These are phyloP conservation scores for Thelonectria blattea DNA, from an alignment of 2,329 filamentous ascomycete genomes.

Conservation along the genomic window DNA sequence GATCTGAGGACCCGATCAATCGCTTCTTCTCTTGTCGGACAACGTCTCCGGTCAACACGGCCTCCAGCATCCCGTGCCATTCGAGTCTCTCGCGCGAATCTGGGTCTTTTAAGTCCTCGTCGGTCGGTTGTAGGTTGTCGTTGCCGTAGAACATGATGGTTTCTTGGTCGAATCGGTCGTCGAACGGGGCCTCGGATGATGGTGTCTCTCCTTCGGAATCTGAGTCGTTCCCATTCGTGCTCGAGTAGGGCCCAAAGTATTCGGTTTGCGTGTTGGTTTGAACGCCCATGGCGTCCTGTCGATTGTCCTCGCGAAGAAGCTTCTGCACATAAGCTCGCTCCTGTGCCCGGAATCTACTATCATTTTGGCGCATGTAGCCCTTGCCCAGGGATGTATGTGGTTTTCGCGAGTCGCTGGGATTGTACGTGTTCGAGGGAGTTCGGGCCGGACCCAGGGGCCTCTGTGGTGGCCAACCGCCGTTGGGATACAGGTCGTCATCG, in stretches of 20 bases:
- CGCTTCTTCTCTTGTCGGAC: constrained; percentile 98
- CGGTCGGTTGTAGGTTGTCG: constrained; percentile 84
- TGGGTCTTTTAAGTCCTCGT: constrained; percentile 88
- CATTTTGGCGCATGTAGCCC: constrained; percentile 55
- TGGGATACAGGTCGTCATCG: constrained; percentile 39
- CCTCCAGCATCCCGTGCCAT: constrained; percentile 98
- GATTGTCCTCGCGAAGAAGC: constrained; percentile 52
- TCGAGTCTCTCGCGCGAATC: constrained; percentile 89
- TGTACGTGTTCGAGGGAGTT: constrained; percentile 82
- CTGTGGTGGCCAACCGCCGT: constrained; percentile 60
- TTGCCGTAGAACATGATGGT: constrained; percentile 92
- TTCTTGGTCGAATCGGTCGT: constrained; percentile 89
- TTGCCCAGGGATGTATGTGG: constrained; percentile 25
- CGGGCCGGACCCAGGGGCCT: constrained; percentile 72
- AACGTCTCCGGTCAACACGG: constrained; percentile 93
- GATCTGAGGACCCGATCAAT: constrained; percentile 77
- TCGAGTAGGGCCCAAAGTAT: constrained; percentile 74
- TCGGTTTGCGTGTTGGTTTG: constrained; percentile 41
- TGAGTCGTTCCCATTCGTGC: constrained; percentile 72
- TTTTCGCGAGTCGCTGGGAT: constrained; percentile 67
- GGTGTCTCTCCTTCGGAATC: constrained; percentile 92
- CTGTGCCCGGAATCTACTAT: constrained; percentile 61
- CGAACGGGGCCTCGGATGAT: constrained; percentile 80
- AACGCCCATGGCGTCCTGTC: constrained; percentile 65
- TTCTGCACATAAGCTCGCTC: constrained; percentile 95